phyloP scores from a whole-genome alignment of 345 rosid genomes.

The Pseudoturritis turrita region DNA sequence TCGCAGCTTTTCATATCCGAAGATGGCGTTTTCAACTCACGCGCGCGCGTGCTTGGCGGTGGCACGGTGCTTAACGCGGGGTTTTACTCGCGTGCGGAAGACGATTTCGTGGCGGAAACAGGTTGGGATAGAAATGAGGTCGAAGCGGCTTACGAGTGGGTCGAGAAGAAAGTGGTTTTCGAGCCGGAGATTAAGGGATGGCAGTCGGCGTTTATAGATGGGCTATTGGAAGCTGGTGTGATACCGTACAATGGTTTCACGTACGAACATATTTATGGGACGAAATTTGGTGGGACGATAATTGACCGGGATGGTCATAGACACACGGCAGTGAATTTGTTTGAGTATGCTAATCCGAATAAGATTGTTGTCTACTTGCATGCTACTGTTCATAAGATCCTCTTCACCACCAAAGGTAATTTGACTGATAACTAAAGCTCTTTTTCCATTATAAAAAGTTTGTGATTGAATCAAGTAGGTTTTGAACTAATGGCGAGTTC shows the following conservation, averaged over 20 bases:
- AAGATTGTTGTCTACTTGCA: conserved; percentile 47
- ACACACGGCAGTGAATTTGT: conserved; percentile 65
- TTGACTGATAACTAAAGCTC: neutral
- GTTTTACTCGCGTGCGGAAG: conserved; percentile 52
- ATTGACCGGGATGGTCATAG: conserved; percentile 56
- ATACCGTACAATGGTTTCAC: conserved; percentile 59
- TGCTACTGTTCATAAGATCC: conserved; percentile 52
- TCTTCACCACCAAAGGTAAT: conserved; percentile 35
- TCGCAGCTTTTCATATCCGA: conserved; percentile 62
- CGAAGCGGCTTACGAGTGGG: conserved; percentile 57
- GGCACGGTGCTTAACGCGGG: conserved; percentile 71
- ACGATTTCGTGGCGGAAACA: conserved; percentile 17
- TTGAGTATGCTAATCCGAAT: conserved; percentile 56
- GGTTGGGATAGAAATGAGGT: conserved; percentile 44
- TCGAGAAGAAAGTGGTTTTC: conserved; percentile 54
- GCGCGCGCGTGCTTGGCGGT: conserved; percentile 73
- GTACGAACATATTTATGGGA: conserved; percentile 50
- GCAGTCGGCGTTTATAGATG: conserved; percentile 63
- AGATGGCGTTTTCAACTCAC: conserved; percentile 61
- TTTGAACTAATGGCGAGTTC: no score
- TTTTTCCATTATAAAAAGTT: neutral
- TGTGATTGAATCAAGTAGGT: no score
- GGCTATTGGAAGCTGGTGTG: conserved; percentile 56
- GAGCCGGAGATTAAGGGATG: conserved; percentile 44
- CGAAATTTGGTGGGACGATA: conserved; percentile 58